Evolutionary conservation across 345 rosid species (phyloP).

Genomic region (Citrus medica): DNA sequence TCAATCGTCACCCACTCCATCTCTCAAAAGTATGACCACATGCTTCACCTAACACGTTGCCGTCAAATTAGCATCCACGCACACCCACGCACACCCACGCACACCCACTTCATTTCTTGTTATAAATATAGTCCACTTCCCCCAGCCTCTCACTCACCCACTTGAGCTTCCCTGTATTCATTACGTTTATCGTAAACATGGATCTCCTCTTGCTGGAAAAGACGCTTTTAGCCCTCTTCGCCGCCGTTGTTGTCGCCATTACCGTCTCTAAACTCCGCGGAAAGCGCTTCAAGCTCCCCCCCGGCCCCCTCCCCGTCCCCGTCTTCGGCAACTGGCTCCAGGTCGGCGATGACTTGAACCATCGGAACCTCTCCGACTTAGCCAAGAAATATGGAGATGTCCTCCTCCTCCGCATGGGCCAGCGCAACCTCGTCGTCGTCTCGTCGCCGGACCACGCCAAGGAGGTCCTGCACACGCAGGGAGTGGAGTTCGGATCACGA

Average conservation of each 20-base stretch:
- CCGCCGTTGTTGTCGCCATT: constrained; percentile 59
- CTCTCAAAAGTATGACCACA: neutral
- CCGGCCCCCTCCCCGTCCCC: constrained; percentile 87
- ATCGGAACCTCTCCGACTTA: constrained; percentile 75
- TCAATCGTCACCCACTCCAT: neutral
- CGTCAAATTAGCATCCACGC: neutral
- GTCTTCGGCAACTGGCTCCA: constrained; percentile 99
- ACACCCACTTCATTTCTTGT: too few relatives aligned
- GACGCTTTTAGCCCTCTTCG: constrained; percentile 66
- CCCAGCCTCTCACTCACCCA: too few relatives aligned
- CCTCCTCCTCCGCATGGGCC: constrained; percentile 80
- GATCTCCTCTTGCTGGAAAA: constrained; percentile 85
- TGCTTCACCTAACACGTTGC: constrained; percentile 1
- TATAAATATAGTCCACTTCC: neutral
- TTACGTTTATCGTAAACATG: constrained; percentile 32
- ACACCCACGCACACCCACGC: neutral
- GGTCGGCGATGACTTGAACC: constrained; percentile 95
- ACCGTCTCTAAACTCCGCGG: constrained; percentile 80
- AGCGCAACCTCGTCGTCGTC: constrained; percentile 82
- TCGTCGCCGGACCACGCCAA: constrained; percentile 86
- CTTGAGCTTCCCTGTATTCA: too few relatives aligned
- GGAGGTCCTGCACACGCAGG: constrained; percentile 91
- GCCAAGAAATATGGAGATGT: constrained; percentile 75
- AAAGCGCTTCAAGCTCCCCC: constrained; percentile 81
- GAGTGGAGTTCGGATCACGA: constrained; percentile 92